Evolutionary conservation across 2,329 filamentous ascomycete species (phyloP).

Genomic region (Lasiodiplodia hormozganensis): DNA sequence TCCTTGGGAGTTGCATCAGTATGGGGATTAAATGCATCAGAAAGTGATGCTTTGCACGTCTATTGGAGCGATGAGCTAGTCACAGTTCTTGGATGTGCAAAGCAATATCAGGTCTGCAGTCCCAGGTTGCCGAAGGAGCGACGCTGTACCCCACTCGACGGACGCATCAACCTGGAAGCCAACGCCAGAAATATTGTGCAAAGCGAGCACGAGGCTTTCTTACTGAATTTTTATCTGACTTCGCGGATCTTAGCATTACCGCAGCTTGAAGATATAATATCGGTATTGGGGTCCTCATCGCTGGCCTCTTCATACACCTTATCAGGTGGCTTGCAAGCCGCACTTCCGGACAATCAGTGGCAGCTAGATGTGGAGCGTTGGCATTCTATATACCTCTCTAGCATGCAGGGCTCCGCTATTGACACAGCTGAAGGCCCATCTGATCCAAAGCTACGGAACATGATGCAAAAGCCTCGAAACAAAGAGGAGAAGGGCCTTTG

Average conservation of each 20-base stretch:
- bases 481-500: background rate
- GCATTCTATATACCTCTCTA: conserved; percentile 21
- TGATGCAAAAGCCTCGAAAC: background rate
- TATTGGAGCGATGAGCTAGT: no score
- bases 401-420: conserved; percentile 26
- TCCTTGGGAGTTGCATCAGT: no score
- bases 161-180: no score
- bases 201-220: no score
- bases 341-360: conserved; percentile 31
- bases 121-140: no score
- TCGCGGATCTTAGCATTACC: no score
- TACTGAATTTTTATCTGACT: no score
- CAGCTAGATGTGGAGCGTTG: conserved; percentile 31
- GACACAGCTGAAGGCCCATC: conserved; percentile 17
- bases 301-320: background rate
- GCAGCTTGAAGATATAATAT: background rate
- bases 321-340: conserved; percentile 7
- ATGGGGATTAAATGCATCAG: no score
- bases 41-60: background rate
- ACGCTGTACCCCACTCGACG: no score
- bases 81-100: no score
- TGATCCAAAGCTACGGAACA: background rate
- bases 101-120: no score
- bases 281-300: background rate
- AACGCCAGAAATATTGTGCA: no score